These are phyloP conservation scores for Leccinum fibrillosum DNA, from an alignment of 768 basidiomycete species.

Conservation along the genomic window DNA sequence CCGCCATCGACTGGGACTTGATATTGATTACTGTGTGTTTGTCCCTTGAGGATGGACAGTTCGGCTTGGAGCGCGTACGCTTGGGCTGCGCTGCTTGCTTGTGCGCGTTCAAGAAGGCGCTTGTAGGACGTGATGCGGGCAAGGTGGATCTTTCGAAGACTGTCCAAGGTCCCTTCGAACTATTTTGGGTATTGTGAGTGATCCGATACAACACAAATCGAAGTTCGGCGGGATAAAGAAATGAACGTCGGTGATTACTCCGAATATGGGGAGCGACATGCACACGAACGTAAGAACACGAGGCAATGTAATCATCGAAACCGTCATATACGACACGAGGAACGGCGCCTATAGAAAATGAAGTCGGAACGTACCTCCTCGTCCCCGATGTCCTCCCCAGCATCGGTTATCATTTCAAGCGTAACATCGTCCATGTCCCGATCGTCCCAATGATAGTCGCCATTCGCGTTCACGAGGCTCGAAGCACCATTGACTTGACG, in stretches of 20 bases:
- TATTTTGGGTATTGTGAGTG: slow-evolving; percentile 18
- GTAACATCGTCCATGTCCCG: slow-evolving; percentile 59
- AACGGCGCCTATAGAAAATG: not conserved
- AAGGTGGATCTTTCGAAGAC: slow-evolving; percentile 41
- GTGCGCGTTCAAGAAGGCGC: slow-evolving; percentile 75
- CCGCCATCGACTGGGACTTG: slow-evolving; percentile 17
- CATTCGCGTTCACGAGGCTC: slow-evolving; percentile 19
- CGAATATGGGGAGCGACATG: not conserved
- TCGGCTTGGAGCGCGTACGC: slow-evolving; percentile 85
- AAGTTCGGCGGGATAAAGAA: not conserved
- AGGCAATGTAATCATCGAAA: not conserved
- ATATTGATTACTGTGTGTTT: slow-evolving; percentile 24
- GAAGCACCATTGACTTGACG: slow-evolving; percentile 24
- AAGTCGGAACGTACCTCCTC: slow-evolving; percentile 53
- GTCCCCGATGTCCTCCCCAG: slow-evolving; percentile 59
- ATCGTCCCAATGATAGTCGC: slow-evolving; percentile 26
- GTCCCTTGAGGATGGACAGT: slow-evolving; percentile 58
- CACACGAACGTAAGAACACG: not conserved
- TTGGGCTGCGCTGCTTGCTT: slow-evolving; percentile 76
- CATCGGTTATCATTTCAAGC: slow-evolving; percentile 65
- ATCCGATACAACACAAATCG: not conserved
- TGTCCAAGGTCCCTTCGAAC: slow-evolving; percentile 44
- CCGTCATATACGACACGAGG: not conserved
- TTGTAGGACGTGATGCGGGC: slow-evolving; percentile 70
- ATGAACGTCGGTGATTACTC: not conserved